A percentile compares a stretch with the other conserved stretches of the same genome.
Evolutionary conservation across 768 basidiomycete species (phyloP).

Genomic region (Phylloporus sp.): DNA sequence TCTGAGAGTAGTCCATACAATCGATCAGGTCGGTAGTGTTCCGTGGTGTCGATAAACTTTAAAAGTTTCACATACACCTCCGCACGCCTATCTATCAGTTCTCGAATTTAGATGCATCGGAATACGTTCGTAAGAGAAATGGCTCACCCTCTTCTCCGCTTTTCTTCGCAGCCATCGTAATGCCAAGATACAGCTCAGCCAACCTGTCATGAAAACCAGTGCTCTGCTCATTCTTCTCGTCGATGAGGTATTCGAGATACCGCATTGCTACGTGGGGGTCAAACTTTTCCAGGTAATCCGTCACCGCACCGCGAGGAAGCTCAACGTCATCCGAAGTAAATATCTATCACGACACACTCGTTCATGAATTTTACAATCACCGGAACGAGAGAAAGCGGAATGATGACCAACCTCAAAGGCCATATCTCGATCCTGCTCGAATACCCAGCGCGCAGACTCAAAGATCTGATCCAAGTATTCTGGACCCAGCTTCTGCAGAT

Average conservation of each 20-base stretch:
- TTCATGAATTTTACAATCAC: neutral
- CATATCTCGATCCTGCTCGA: constrained; percentile 64
- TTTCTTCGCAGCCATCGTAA: constrained; percentile 56
- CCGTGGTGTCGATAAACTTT: constrained; percentile 66
- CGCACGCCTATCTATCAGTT: constrained; percentile 40
- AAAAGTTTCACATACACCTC: constrained; percentile 67
- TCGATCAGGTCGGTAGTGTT: constrained; percentile 69
- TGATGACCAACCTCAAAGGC: constrained; percentile 62
- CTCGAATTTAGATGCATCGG: neutral
- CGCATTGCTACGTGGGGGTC: constrained; percentile 63
- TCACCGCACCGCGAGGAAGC: constrained; percentile 71
- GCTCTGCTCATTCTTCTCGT: constrained; percentile 62
- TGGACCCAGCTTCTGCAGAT: constrained; percentile 86
- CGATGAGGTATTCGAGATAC: constrained; percentile 83
- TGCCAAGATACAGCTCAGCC: constrained; percentile 77
- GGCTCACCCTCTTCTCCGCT: constrained; percentile 52
- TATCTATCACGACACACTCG: constrained; percentile 47
- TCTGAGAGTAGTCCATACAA: constrained; percentile 81
- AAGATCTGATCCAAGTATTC: constrained; percentile 81
- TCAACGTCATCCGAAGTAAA: constrained; percentile 95
- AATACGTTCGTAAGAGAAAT: neutral
- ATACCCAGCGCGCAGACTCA: constrained; percentile 78
- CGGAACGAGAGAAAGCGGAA: neutral
- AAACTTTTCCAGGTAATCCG: constrained; percentile 70
- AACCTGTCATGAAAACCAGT: constrained; percentile 81